Base-by-base conservation (phyloP, 805 yeast species). In the Lipomyces mesembrius region DNA sequence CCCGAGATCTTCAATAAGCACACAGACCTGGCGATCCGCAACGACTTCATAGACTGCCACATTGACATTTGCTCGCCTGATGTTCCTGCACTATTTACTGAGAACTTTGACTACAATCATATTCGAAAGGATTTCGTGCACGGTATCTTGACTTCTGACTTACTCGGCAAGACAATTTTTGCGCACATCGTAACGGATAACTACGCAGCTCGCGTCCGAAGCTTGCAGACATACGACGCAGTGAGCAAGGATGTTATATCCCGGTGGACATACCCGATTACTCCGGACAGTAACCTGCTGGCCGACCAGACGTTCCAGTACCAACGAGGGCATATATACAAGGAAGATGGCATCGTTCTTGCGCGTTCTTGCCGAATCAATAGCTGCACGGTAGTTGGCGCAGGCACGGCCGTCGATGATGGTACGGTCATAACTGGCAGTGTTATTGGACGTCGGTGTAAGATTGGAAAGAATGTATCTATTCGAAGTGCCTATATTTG, bases 31-130 rank as follows among this genome's bases (percentile, higher is more conserved):
- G 84, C 85, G 9, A 82, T 95, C 65, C 86, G 97, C 75, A 95
- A 95, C 77, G 98, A 95, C 78, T 84, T 95, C 70, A 93, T 95
- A 66, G 99, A 95, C 80, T 95, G 99, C 77, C 95, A 90, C 76
- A 92, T 95, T 63, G 99, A 95, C 79, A 92, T 95, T 68, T 95
- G 99, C 78, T 84, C 98, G 6, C 92, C 96, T 1, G 92, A 88
- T 71, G 97, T 95, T 11, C 98, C 98, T 0, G 95, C 96, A 17
- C 88, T 94, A 68, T 95, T 94, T 80, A 96, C 92, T 74, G 99
- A 95, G 75, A 94, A 95, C 77, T 95, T 95, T 74, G 99, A 95
- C 79, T 95, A 93, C 77, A 97, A 94, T 77, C 81, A 85, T 61
- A 81, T 94, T 69, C 85, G 99, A 77, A 82, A 85, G 46, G 98